Conservation (phyloP, 208 protist genomes). For the Leishmania tarentolae region DNA sequence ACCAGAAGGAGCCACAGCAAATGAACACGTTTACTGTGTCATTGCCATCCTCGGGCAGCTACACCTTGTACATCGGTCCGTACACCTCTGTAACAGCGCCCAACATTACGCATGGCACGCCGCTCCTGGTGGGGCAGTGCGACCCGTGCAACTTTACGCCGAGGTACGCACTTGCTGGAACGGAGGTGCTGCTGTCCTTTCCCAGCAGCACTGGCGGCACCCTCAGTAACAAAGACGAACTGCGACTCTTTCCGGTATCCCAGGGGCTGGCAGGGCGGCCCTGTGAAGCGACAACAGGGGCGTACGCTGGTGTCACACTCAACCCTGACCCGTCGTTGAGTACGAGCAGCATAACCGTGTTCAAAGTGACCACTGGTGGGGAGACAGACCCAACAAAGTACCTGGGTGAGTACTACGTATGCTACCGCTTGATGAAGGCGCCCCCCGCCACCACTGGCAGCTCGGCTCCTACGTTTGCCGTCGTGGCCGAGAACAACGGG, state of each 20-base stretch:
- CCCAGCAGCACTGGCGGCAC: constrained; percentile 44
- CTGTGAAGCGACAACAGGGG: constrained; percentile 53
- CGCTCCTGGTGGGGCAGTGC: constrained; percentile 63
- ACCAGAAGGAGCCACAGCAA: constrained; percentile 28
- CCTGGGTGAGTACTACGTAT: constrained; percentile 84
- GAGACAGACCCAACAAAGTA: constrained; percentile 37
- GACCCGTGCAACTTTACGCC: constrained; percentile 81
- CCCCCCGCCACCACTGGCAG: constrained; percentile 9
- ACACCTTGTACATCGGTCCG: constrained; percentile 72
- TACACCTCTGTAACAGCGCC: constrained; percentile 30
- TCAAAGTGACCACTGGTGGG: constrained; percentile 50
- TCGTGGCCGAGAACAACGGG: constrained; percentile 48
- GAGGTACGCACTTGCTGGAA: constrained; percentile 58
- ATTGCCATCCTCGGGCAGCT: constrained; percentile 50
- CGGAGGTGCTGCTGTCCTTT: constrained; percentile 53
- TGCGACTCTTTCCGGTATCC: constrained; percentile 71
- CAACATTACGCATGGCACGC: constrained; percentile 60
- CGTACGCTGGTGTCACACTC: constrained; percentile 62
- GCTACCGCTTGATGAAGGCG: constrained; percentile 55
- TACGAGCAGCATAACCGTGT: constrained; percentile 40
- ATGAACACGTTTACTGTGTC: constrained; percentile 58
- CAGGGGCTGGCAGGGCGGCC: constrained; percentile 48
- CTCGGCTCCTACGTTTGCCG: constrained; percentile 36
- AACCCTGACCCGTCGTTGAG: constrained; percentile 33
- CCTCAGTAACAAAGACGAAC: constrained; percentile 49